Percentiles rank a stretch among this genome's conserved stretches.
These are phyloP conservation scores for Naganishia liquefaciens DNA, from an alignment of 1,284 basidiomycete species.

Conservation along the genomic window DNA sequence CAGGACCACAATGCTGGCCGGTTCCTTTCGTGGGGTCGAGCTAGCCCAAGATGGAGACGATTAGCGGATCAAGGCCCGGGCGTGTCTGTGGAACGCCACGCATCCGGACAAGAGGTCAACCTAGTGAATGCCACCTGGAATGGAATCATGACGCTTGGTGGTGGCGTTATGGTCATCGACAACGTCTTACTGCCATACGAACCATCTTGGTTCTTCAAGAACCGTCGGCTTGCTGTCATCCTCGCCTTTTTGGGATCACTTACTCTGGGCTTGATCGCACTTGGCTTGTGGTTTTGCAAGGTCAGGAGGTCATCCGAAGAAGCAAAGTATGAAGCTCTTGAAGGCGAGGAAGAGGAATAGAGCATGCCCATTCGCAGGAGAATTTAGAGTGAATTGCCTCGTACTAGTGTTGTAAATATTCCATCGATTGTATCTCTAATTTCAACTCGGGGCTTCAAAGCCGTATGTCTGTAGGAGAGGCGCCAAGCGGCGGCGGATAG, in stretches of 20 bases:
- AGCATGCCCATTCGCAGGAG: neutral
- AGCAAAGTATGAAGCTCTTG: conserved; percentile 78
- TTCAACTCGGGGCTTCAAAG: no score
- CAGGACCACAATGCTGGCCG: conserved; percentile 71
- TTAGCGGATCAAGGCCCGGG: conserved; percentile 23
- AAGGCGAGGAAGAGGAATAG: conserved; percentile 66
- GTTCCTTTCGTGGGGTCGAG: conserved; percentile 77
- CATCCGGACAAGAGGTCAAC: conserved; percentile 24
- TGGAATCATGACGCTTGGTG: conserved; percentile 56
- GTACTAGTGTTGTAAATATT: neutral
- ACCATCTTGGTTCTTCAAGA: conserved; percentile 73
- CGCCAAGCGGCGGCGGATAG: no score
- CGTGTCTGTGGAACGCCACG: conserved; percentile 28
- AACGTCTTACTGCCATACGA: conserved; percentile 78
- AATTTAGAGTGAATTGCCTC: neutral
- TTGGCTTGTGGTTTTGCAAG: conserved; percentile 60
- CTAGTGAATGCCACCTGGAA: conserved; percentile 39
- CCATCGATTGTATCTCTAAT: no score
- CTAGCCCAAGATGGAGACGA: conserved; percentile 59
- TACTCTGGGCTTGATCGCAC: conserved; percentile 56
- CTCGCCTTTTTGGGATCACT: conserved; percentile 62
- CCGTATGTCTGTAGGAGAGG: no score
- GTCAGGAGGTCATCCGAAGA: conserved; percentile 75
- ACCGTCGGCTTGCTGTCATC: conserved; percentile 48
- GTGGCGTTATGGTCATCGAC: conserved; percentile 88